phyloP scores from a whole-genome alignment of 345 rosid genomes.

The Populus alba region DNA sequence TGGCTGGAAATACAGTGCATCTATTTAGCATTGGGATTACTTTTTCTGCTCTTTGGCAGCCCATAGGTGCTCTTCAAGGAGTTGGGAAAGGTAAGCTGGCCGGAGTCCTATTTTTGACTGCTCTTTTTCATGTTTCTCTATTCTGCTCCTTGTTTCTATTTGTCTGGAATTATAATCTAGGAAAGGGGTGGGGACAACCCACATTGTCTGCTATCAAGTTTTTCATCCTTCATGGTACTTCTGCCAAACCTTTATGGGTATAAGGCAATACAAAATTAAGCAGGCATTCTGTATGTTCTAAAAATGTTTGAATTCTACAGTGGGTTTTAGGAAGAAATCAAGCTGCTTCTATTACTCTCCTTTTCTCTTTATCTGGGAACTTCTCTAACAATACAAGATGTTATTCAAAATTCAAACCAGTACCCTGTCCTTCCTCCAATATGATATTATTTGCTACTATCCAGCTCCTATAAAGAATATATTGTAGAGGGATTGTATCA shows the following conservation, averaged over 20 bases:
- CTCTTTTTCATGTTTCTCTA: not conserved
- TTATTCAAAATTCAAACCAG: not conserved
- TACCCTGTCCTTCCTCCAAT: not conserved
- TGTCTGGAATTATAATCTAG: not conserved
- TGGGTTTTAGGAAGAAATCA: too few species aligned
- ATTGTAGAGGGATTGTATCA: not conserved
- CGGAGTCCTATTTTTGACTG: not conserved
- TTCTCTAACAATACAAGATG: not conserved
- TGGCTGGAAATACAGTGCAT: constrained; percentile 99
- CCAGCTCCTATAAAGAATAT: not conserved
- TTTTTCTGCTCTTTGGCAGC: constrained; percentile 99
- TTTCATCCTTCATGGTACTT: not conserved
- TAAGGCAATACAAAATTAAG: not conserved
- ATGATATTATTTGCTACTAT: not conserved
- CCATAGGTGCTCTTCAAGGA: constrained; percentile 93
- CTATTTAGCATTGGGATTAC: constrained; percentile 98
- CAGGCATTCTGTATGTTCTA: not conserved
- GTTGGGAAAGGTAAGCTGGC: constrained; percentile 84
- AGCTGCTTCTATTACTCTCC: too few species aligned
- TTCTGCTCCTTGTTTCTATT: not conserved
- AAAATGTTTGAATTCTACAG: too few species aligned
- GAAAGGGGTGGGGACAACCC: not conserved
- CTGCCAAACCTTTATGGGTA: not conserved
- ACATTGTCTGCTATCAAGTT: not conserved
- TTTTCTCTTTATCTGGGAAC: not conserved